Base-by-base conservation (phyloP, 495 filamentous ascomycete species). In the Lindgomyces ingoldianus region DNA sequence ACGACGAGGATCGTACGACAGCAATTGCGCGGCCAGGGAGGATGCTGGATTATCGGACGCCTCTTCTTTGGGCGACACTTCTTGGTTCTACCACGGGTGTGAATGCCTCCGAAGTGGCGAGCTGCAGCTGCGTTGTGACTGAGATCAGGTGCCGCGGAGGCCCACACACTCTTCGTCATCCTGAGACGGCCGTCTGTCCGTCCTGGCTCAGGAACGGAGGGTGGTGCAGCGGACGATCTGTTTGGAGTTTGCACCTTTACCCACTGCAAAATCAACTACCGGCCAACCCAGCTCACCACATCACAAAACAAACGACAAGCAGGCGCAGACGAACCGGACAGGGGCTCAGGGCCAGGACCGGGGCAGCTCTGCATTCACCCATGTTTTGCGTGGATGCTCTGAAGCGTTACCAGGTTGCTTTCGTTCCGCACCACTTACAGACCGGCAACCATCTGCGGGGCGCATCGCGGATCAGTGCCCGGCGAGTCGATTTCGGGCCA, bases 161-260 rank as follows among this genome's bases (percentile, higher is more conserved):
- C 16, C 24, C 50, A 49, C 60, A 44, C 60, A 33, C 27, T 46
- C 25, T 26, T 24, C 42, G 11, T 16, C 10, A 29, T 18, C 21
- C 51, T 57, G 60, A 63, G 60, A 63, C 60, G 21, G 27, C 51
- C 51, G 21, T 58, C 51, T 42, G 21, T 58, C 55, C 3, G 50
- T 18, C 41, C 8, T 44, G 1, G 21, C 50, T 26, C 14, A 19
- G 53, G 54, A 27, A 45, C 45, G 9, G n/a, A 53, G 25, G 45
- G 21, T 33, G 47, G 41, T 25, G 29, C n/a, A 51, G 27, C 22
- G 53, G 25, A 46, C 24, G 33, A 51, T 60, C 14, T 44, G 25
- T 50, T 24, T 57, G 53, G 62, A 21, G 62, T 57, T 19, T 44
- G 45, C 29, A 55, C 1, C 36, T 47, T 56, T 33, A 56, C 21